Percentiles rank a stretch among this genome's conserved stretches.
Conservation (phyloP, 257 asterid species). For the Dorcoceras hygrometricum region DNA sequence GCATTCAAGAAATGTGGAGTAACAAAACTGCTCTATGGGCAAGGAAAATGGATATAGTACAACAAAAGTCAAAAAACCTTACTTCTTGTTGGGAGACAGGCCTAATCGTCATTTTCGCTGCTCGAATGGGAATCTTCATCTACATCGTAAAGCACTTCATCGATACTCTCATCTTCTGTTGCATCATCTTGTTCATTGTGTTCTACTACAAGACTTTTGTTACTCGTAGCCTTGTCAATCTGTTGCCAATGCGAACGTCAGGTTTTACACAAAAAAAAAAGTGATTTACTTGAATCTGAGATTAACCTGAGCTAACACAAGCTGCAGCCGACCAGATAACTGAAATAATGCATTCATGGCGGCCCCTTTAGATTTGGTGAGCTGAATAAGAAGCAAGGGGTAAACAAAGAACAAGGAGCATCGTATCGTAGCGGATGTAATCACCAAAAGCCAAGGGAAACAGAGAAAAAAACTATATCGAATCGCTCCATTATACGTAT, state of each 20-base stretch:
- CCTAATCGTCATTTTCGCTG: constrained; percentile 60
- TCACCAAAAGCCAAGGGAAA: neutral
- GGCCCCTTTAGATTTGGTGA: constrained; percentile 52
- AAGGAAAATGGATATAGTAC: neutral
- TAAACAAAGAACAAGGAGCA: constrained; percentile 1
- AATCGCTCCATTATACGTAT: neutral
- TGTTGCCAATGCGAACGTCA: constrained; percentile 27
- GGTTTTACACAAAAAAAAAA: neutral
- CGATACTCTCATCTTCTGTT: constrained; percentile 76
- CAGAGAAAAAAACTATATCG: neutral
- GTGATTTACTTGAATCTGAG: neutral
- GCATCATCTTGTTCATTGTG: constrained; percentile 42
- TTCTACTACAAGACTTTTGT: constrained; percentile 26
- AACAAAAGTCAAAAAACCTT: constrained; percentile 19
- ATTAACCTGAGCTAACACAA: constrained; percentile 79
- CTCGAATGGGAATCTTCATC: constrained; percentile 66
- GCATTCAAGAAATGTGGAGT: neutral
- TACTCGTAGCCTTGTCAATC: constrained; percentile 55
- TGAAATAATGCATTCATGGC: constrained; percentile 57
- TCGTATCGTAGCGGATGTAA: constrained; percentile 5
- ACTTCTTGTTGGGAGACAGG: constrained; percentile 19
- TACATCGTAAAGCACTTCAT: constrained; percentile 63
- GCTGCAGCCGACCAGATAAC: constrained; percentile 88
- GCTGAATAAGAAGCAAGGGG: constrained; percentile 39
- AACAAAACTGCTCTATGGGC: constrained; percentile 6